Conservation (phyloP, 108 stramenopile genomes). For the Nannochloropsis salina region DNA sequence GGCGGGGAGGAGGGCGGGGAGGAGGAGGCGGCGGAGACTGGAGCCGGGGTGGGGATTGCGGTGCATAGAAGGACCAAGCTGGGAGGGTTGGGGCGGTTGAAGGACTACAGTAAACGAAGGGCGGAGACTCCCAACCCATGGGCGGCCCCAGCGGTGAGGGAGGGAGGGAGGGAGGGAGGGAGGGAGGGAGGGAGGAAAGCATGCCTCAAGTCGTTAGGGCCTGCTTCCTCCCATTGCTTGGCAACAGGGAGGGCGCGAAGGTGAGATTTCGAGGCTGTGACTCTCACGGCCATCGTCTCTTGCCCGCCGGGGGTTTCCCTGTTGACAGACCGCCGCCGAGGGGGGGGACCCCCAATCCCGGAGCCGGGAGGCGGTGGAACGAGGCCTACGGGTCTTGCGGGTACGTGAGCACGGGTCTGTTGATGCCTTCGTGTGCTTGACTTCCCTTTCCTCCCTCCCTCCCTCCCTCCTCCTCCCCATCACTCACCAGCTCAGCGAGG, state of each 20-base stretch:
- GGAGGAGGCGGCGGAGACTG: not conserved
- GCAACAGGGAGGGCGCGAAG: not conserved
- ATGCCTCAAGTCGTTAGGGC: too few relatives aligned
- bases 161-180: not conserved
- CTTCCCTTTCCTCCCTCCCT: not conserved
- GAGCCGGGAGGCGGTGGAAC: not conserved
- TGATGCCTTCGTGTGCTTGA: not conserved
- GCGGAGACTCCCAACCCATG: not conserved
- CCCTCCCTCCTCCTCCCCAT: not conserved
- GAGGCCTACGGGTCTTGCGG: not conserved
- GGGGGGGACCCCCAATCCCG: not conserved
- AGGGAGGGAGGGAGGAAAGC: slow-evolving; percentile 5
- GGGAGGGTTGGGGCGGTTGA: not conserved
- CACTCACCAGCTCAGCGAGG: not conserved
- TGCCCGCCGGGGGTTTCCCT: not conserved
- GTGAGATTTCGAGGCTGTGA: not conserved
- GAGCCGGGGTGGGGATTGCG: not conserved
- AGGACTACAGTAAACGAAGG: slow-evolving; percentile 16
- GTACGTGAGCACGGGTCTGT: not conserved
- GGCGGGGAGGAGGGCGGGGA: not conserved
- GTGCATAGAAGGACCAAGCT: not conserved
- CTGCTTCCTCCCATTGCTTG: too few relatives aligned
- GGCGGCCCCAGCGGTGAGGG: not conserved
- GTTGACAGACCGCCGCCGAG: not conserved
- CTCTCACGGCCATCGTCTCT: not conserved